A percentile compares a stretch with the other conserved stretches of the same genome.
Evolutionary conservation across 176 grass and related monocot species (phyloP).

Genomic region (Guadua angustifolia): DNA sequence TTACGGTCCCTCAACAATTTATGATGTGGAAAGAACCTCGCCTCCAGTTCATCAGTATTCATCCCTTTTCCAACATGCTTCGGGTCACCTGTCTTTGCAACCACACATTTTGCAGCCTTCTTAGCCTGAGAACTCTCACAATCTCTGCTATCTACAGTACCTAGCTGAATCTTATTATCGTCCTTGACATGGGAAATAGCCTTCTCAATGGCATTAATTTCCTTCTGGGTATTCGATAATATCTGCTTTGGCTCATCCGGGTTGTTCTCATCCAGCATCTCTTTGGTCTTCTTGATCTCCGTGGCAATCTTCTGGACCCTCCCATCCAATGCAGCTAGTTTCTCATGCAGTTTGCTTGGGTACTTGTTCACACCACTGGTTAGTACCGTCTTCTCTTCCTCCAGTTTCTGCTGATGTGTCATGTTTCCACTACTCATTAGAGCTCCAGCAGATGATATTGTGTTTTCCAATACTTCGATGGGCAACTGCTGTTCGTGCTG

Average conservation of each 20-base stretch:
- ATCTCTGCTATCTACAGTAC: conserved; percentile 50
- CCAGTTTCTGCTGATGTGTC: too few species aligned
- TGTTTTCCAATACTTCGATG: too few species aligned
- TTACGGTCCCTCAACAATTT: conserved; percentile 72
- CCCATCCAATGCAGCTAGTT: conserved; percentile 76
- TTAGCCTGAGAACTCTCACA: conserved; percentile 36
- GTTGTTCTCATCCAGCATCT: conserved; percentile 83
- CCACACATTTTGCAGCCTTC: conserved; percentile 19
- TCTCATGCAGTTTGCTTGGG: conserved; percentile 89
- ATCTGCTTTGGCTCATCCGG: conserved; percentile 90
- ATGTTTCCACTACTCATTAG: too few species aligned
- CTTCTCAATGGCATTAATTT: conserved; percentile 86
- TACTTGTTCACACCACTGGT: conserved; percentile 48
- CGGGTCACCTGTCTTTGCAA: conserved; percentile 27
- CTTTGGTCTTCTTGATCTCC: conserved; percentile 92
- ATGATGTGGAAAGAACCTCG: conserved; percentile 90
- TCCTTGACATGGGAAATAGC: conserved; percentile 76
- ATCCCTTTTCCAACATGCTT: conserved; percentile 58
- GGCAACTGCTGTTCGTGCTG: too few species aligned
- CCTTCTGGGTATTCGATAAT: conserved; percentile 88
- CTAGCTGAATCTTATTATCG: conserved; percentile 54
- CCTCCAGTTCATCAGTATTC: conserved; percentile 83
- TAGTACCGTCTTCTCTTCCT: too few species aligned
- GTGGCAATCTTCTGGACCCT: conserved; percentile 96
- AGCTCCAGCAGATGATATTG: too few species aligned